Base-by-base conservation (phyloP, 1,284 basidiomycete genomes). In the Trichosporon coremiiforme region DNA sequence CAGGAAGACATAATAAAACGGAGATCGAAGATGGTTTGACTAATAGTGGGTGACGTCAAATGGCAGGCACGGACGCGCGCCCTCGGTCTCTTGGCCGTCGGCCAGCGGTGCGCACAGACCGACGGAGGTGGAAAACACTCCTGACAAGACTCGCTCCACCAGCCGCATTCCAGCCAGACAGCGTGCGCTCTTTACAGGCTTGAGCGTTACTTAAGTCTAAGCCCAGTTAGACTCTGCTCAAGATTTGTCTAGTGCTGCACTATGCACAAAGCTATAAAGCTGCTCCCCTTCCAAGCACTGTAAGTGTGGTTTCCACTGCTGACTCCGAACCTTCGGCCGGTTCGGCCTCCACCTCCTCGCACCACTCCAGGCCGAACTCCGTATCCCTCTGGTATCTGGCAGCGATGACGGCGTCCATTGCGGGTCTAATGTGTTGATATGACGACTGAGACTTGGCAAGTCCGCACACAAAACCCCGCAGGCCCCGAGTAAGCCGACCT, bases 61-160 rank as follows among this genome's bases (percentile, higher is more conserved):
- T 33, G 15, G 13, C 15, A 60, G 25, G 29, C 57, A 31, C 29
- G 17, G 15, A n/a, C 31, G 57, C 31, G 31, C 12, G 5, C 55
- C n/a, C 15, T 60, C 57, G 57, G 57, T 60, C 57, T 60, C 57
- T 60, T 60, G 57, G 57, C 57, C 57, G 57, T 60, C 57, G 57
- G 57, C 57, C 57, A 60, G 15, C 29, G 22, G 17, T 29, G 12
- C 4, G 29, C 29, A 33, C 57, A 60, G 31, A 25, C 57, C 57
- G 57, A 60, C 57, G 57, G 57, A 60, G 29, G 13, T 22, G 47
- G 47, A 53, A 10, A 53, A n/a, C n/a, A 22, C 33, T 7, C 6
- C 20, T 22, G 17, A 9, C 47, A 53, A 7, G 8, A 4, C 8
- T 20, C 8, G 22, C 47, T 53, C 47, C 20, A 53, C 20, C n/a